Conservation (phyloP, 257 asterid genomes). For the Solanum peruvianum region DNA sequence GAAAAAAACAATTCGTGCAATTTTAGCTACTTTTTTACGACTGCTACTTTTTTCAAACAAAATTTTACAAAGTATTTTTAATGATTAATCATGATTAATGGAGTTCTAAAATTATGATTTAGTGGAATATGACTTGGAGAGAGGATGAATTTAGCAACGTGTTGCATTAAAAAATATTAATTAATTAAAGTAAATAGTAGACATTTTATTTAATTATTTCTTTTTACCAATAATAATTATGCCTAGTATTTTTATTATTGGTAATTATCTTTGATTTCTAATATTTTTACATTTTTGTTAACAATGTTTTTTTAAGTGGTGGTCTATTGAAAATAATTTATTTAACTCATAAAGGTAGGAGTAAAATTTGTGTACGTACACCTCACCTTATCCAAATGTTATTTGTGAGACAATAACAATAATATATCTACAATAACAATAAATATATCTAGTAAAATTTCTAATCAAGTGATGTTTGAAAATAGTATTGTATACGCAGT, state of each 20-base stretch:
- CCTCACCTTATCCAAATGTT: not conserved
- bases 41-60: not conserved
- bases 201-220: not conserved
- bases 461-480: not conserved
- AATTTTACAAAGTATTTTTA: not conserved
- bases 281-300: not conserved
- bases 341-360: not conserved
- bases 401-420: not conserved
- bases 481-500: not conserved
- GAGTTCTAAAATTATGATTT: not conserved
- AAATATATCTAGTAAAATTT: not conserved
- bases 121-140: not conserved
- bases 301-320: not conserved
- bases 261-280: not conserved
- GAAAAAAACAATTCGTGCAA: not conserved
- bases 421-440: too few species aligned
- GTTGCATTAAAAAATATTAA: not conserved
- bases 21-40: not conserved
- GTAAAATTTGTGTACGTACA: not conserved
- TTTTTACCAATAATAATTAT: not conserved
- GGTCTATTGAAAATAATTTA: not conserved
- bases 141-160: not conserved
- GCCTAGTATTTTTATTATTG: not conserved
- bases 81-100: not conserved
- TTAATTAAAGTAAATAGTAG: not conserved